These are phyloP conservation scores for Lasiosphaeriaceae sp. DNA, from an alignment of 495 filamentous ascomycete genomes.

Conservation along the genomic window DNA sequence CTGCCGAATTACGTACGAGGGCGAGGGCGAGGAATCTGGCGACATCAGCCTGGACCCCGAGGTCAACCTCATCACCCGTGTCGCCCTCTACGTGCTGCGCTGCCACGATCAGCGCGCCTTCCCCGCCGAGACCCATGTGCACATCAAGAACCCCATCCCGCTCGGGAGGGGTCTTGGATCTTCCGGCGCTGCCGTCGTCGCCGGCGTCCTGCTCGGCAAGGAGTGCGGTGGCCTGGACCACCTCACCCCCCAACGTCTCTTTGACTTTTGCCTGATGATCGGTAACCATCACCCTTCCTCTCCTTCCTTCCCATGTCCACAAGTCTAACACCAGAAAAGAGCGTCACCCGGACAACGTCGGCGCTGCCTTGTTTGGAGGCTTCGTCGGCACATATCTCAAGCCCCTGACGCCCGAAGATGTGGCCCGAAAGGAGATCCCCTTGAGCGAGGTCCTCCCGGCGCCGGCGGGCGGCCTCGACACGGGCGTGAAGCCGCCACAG, in stretches of 20 bases:
- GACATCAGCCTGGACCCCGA: constrained; percentile 74
- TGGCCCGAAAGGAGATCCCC: constrained; percentile 86
- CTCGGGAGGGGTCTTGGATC: constrained; percentile 86
- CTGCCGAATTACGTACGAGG: constrained; percentile 86
- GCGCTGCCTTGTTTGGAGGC: constrained; percentile 90
- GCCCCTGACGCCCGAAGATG: constrained; percentile 80
- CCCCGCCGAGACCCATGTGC: constrained; percentile 80
- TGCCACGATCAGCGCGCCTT: constrained; percentile 82
- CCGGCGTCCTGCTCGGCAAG: constrained; percentile 87
- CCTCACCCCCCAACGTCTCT: constrained; percentile 73
- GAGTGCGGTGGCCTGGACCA: constrained; percentile 75
- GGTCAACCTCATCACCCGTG: constrained; percentile 84
- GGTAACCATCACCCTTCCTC: constrained; percentile 42
- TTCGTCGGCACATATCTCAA: constrained; percentile 95
- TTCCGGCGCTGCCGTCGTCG: constrained; percentile 90
- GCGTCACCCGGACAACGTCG: constrained; percentile 95
- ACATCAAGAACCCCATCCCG: constrained; percentile 91
- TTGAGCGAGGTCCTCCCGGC: constrained; percentile 86
- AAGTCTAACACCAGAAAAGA: constrained; percentile 42
- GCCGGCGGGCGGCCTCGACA: constrained; percentile 83
- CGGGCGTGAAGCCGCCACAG: constrained; percentile 73
- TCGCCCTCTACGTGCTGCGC: constrained; percentile 85
- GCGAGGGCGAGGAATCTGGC: constrained; percentile 66
- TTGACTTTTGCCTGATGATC: constrained; percentile 96
- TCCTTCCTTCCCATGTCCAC: not conserved